Conservation (phyloP, 352 stramenopile species). For the Phytopythium delawarense region DNA sequence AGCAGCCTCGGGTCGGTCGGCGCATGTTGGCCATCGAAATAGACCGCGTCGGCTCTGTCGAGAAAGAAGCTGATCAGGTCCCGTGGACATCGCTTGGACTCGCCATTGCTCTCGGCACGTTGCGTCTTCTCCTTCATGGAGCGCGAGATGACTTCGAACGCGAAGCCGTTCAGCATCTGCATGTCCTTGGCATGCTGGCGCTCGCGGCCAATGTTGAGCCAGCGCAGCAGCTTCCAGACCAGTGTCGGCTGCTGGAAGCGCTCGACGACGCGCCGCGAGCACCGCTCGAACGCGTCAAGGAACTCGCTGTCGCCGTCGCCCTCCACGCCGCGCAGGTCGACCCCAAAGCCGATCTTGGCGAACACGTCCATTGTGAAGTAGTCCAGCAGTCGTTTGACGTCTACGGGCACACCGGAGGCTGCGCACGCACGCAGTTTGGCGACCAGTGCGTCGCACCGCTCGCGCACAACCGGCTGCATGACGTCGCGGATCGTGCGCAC, state of each 20-base stretch:
- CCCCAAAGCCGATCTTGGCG: constrained; percentile 65
- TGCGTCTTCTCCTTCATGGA: constrained; percentile 27
- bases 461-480: constrained; percentile 48
- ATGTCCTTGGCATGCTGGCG: constrained; percentile 30
- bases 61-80: constrained; percentile 57
- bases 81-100: neutral
- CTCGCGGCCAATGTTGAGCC: constrained; percentile 34
- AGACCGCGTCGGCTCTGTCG: constrained; percentile 27
- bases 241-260: constrained; percentile 33
- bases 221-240: constrained; percentile 38
- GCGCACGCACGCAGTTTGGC: constrained; percentile 19
- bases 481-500: constrained; percentile 45
- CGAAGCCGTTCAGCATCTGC: constrained; percentile 21
- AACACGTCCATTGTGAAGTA: constrained; percentile 76
- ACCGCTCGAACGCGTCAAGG: constrained; percentile 31
- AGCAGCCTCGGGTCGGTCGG: constrained; percentile 43
- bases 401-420: constrained; percentile 15
- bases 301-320: constrained; percentile 27
- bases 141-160: constrained; percentile 30
- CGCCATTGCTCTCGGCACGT: neutral
- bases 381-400: constrained; percentile 52
- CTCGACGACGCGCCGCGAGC: constrained; percentile 24
- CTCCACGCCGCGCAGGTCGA: constrained; percentile 47
- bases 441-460: constrained; percentile 32
- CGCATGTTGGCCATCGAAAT: constrained; percentile 20